Conservation (phyloP, 73 alveolate species). For the Tetrahymena malaccensis region DNA sequence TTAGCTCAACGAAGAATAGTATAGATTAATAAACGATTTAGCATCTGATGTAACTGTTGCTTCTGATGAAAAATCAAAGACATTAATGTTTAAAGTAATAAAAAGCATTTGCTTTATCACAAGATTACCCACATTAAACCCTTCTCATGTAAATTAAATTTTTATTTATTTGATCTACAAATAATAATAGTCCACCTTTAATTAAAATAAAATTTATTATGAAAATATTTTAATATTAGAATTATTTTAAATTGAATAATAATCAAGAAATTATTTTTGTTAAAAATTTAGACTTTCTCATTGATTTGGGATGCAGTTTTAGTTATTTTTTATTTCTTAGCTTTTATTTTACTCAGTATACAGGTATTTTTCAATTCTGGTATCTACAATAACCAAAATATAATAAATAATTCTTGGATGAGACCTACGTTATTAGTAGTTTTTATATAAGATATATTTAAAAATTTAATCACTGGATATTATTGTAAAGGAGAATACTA, state of each 20-base stretch:
- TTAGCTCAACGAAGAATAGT: neutral
- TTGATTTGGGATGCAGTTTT: neutral
- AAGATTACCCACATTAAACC: neutral
- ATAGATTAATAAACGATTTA: neutral
- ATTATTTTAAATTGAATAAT: no score
- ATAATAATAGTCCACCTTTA: no score
- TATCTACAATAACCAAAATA: neutral
- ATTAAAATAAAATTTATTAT: no score
- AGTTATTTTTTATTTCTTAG: neutral
- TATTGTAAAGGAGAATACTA: neutral
- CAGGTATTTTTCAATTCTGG: neutral
- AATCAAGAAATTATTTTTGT: neutral
- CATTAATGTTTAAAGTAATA: neutral
- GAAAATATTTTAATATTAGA: no score
- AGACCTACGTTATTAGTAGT: neutral
- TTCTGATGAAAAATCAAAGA: neutral
- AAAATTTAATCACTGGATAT: neutral
- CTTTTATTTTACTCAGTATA: neutral
- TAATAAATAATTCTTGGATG: neutral
- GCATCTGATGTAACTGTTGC: neutral
- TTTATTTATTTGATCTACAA: no score
- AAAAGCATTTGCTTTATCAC: neutral
- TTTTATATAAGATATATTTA: neutral
- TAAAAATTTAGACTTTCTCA: neutral
- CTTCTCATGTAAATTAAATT: neutral